Conservation (phyloP, 768 basidiomycete genomes). For the Suillus luteus region DNA sequence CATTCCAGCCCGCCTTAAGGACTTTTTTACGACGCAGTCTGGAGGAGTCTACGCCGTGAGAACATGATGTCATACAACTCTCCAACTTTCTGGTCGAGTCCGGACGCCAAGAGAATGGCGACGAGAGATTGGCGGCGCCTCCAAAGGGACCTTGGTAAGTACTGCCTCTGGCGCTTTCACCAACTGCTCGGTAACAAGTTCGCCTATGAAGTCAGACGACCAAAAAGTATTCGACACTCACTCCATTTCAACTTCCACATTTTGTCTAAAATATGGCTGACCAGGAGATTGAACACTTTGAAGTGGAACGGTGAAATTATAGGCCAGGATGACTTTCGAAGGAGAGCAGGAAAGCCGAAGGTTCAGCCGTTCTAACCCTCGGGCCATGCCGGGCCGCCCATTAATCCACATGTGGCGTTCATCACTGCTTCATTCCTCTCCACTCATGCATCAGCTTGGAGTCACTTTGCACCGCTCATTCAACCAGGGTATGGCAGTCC, state of each 20-base stretch:
- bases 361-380: neutral
- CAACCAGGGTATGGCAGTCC: neutral
- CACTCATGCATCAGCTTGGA: neutral
- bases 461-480: neutral
- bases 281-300: too few species aligned
- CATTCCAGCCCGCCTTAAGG: neutral
- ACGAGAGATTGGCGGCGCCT: neutral
- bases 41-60: neutral
- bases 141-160: neutral
- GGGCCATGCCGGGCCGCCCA: neutral
- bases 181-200: too few species aligned
- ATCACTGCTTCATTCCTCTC: too few species aligned
- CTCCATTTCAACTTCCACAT: neutral
- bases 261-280: too few species aligned
- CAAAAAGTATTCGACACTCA: neutral
- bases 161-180: neutral
- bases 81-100: neutral
- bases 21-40: neutral
- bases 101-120: neutral
- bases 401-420: neutral
- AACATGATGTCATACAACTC: slow-evolving; percentile 7
- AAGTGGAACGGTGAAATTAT: neutral
- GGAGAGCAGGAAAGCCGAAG: neutral
- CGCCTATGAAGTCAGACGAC: neutral
- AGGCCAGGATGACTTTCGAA: neutral